phyloP scores from a whole-genome alignment of 768 basidiomycete genomes.

The Melanogaster broomeanus region DNA sequence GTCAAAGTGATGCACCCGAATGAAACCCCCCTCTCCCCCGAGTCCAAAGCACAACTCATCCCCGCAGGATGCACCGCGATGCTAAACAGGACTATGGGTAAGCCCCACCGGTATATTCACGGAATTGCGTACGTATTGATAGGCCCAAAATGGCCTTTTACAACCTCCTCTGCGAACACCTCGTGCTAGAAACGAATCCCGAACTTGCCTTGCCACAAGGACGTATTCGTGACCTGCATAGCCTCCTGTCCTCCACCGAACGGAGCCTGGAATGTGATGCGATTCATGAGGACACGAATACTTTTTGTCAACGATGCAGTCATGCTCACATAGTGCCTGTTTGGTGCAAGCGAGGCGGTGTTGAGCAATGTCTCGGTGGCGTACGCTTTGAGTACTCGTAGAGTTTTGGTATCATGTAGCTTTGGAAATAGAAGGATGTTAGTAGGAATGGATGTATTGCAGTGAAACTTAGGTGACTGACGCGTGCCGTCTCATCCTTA shows the following conservation, averaged over 20 bases:
- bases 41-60: slow-evolving; percentile 84
- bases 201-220: slow-evolving; percentile 92
- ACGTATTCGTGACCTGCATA: slow-evolving; percentile 95
- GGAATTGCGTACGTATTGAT: slow-evolving; percentile 81
- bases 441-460: neutral
- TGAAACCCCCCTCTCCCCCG: slow-evolving; percentile 97
- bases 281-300: neutral
- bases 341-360: slow-evolving; percentile 84
- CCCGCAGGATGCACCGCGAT: slow-evolving; percentile 92
- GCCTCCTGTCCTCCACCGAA: slow-evolving; percentile 98
- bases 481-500: slow-evolving; percentile 96
- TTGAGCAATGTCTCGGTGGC: slow-evolving; percentile 94
- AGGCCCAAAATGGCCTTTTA: slow-evolving; percentile 97
- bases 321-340: slow-evolving; percentile 73
- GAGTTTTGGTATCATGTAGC: slow-evolving; percentile 86
- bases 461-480: slow-evolving; percentile 37
- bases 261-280: slow-evolving; percentile 55
- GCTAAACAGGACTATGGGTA: slow-evolving; percentile 41
- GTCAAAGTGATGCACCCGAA: slow-evolving; percentile 91
- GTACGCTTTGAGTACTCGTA: slow-evolving; percentile 92
- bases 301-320: neutral
- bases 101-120: neutral
- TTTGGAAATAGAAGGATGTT: slow-evolving; percentile 33
- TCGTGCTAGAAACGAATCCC: slow-evolving; percentile 99
- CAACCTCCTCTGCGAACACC: slow-evolving; percentile 94